Conservation (phyloP, 495 filamentous ascomycete species). For the Penicillium robsamsonii region DNA sequence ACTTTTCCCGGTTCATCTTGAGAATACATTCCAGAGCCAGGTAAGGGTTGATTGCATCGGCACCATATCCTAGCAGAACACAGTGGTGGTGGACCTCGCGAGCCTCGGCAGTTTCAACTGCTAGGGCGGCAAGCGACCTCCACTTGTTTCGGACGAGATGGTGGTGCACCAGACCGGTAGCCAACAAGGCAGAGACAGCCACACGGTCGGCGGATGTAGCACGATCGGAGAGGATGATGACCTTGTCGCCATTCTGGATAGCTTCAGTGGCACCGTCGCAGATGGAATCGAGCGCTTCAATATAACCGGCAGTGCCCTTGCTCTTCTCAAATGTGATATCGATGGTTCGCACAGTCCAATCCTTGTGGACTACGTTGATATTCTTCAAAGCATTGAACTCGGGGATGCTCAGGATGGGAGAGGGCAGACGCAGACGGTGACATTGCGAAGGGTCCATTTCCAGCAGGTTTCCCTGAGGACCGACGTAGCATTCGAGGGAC, state of each 20-base stretch:
- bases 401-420: slow-evolving; percentile 85
- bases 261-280: slow-evolving; percentile 83
- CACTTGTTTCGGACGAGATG: slow-evolving; percentile 96
- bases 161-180: slow-evolving; percentile 94
- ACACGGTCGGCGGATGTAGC: slow-evolving; percentile 82
- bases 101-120: slow-evolving; percentile 94
- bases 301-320: slow-evolving; percentile 81
- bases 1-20: slow-evolving; percentile 94
- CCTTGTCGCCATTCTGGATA: slow-evolving; percentile 78
- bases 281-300: slow-evolving; percentile 85
- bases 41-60: slow-evolving; percentile 95
- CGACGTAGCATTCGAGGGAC: slow-evolving; percentile 97
- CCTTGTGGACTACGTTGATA: slow-evolving; percentile 68
- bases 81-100: slow-evolving; percentile 99
- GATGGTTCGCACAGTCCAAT: slow-evolving; percentile 91
- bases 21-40: slow-evolving; percentile 96
- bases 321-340: slow-evolving; percentile 94
- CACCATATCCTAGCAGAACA: slow-evolving; percentile 93
- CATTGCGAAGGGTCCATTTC: slow-evolving; percentile 94
- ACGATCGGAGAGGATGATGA: slow-evolving; percentile 90
- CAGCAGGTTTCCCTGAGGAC: slow-evolving; percentile 93
- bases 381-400: slow-evolving; percentile 90
- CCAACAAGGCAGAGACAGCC: slow-evolving; percentile 82
- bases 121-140: slow-evolving; percentile 83
- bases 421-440: slow-evolving; percentile 79